Percentiles rank a stretch among this genome's conserved stretches.
phyloP scores from a whole-genome alignment of 805 yeast genomes.

The Schizosaccharomyces cryophilus region DNA sequence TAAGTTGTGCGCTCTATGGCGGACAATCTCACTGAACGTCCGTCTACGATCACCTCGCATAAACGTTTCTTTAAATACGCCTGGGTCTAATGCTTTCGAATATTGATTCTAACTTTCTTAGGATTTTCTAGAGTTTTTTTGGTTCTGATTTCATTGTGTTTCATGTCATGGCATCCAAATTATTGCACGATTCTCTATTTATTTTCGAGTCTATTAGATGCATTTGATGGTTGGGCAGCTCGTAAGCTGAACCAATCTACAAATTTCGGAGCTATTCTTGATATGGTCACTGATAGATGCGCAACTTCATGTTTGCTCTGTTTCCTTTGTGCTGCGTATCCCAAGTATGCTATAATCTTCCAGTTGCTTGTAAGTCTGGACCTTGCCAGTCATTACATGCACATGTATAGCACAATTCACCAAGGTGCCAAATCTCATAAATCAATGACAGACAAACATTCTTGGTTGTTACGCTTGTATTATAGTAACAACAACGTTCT shows the following conservation, averaged over 20 bases:
- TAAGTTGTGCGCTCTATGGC: too few species aligned
- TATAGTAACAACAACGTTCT: constrained; percentile 66
- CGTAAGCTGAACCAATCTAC: constrained; percentile 68
- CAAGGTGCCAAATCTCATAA: constrained; percentile 69
- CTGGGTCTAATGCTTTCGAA: not conserved
- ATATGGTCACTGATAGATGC: constrained; percentile 96
- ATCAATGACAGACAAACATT: constrained; percentile 43
- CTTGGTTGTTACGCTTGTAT: constrained; percentile 55
- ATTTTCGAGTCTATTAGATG: constrained; percentile 76
- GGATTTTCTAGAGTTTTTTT: constrained; percentile 61
- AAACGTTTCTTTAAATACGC: not conserved
- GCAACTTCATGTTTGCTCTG: constrained; percentile 86
- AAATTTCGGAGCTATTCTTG: constrained; percentile 83
- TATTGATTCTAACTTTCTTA: not conserved
- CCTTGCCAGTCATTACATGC: constrained; percentile 88
- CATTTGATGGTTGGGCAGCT: constrained; percentile 90
- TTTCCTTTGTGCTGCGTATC: constrained; percentile 59
- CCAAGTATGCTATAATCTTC: constrained; percentile 41
- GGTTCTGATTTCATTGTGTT: constrained; percentile 51
- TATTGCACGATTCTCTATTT: constrained; percentile 49
- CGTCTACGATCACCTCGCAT: not conserved
- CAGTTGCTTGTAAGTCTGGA: constrained; percentile 59
- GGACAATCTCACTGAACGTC: not conserved
- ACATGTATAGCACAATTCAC: constrained; percentile 82
- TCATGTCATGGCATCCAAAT: constrained; percentile 68